A percentile compares a stretch with the other conserved stretches of the same genome.
phyloP scores from a whole-genome alignment of 2,329 filamentous ascomycete species.

The Xylaria sp. region DNA sequence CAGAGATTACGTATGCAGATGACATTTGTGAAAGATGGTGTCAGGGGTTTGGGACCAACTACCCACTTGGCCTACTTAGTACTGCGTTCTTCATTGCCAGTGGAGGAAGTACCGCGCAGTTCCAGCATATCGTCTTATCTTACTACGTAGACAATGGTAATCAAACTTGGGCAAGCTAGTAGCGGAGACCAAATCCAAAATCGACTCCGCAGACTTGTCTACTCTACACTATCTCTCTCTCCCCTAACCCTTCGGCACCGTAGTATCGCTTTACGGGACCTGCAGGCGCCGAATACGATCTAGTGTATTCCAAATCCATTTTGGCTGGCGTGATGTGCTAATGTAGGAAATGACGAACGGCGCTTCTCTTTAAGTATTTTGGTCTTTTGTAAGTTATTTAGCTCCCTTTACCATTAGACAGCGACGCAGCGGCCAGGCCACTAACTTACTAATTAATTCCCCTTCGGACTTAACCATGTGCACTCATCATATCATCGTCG shows the following conservation, averaged over 20 bases:
- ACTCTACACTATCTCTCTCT: slow-evolving; percentile 9
- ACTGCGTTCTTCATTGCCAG: slow-evolving; percentile 7
- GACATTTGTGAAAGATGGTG: slow-evolving; percentile 12
- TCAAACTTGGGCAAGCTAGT: slow-evolving; percentile 10
- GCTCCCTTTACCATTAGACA: background rate
- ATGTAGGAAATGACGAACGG: slow-evolving; percentile 6
- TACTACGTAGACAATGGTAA: slow-evolving; percentile 16
- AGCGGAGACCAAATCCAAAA: slow-evolving; percentile 17
- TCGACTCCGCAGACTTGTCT: slow-evolving; percentile 6
- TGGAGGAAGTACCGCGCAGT: slow-evolving; percentile 30
- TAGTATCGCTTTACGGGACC: slow-evolving; percentile 20
- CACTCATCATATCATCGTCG: slow-evolving; percentile 4
- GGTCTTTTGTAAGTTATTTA: slow-evolving; percentile 9
- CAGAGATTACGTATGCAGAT: slow-evolving; percentile 2
- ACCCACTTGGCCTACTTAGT: slow-evolving; percentile 29
- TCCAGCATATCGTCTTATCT: slow-evolving; percentile 15
- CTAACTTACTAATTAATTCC: slow-evolving; percentile 4
- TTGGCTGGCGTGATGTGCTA: background rate
- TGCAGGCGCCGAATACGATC: background rate
- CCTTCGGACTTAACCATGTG: background rate
- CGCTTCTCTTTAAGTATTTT: background rate
- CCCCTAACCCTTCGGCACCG: slow-evolving; percentile 28
- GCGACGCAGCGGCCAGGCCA: background rate
- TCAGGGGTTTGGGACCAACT: slow-evolving; percentile 20
- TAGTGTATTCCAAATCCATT: slow-evolving; percentile 25